Percentiles rank a stretch among this genome's conserved stretches.
phyloP scores from a whole-genome alignment of 106 monocot species.

The Apostasia ramifera region DNA sequence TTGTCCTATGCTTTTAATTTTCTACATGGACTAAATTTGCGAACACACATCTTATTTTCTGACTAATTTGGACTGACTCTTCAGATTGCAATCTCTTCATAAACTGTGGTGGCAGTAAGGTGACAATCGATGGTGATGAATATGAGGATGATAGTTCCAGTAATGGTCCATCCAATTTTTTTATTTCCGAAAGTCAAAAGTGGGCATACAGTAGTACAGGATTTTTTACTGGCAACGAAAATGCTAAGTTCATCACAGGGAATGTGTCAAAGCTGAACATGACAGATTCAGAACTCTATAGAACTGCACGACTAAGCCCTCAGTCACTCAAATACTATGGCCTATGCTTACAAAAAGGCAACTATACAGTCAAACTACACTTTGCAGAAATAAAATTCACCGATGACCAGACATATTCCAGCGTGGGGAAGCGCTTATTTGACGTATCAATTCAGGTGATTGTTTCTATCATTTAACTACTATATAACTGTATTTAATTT shows the following conservation, averaged over 20 bases:
- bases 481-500: too few species aligned
- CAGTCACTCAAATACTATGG: slow-evolving; percentile 50
- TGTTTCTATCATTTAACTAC: background rate
- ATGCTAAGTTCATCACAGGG: slow-evolving; percentile 4
- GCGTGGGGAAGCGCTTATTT: slow-evolving; percentile 35
- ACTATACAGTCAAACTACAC: slow-evolving; percentile 35
- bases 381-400: slow-evolving; percentile 57
- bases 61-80: background rate
- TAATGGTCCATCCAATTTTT: slow-evolving; percentile 29
- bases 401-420: slow-evolving; percentile 22
- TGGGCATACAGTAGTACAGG: slow-evolving; percentile 60
- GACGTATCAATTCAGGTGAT: slow-evolving; percentile 54
- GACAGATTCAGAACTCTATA: slow-evolving; percentile 27
- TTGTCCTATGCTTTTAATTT: background rate
- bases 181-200: slow-evolving; percentile 16
- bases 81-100: slow-evolving; percentile 50
- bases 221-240: slow-evolving; percentile 7
- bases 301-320: slow-evolving; percentile 30
- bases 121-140: slow-evolving; percentile 13
- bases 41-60: too few species aligned
- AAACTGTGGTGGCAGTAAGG: slow-evolving; percentile 45
- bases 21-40: background rate
- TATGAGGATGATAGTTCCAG: slow-evolving; percentile 23
- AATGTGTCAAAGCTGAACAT: slow-evolving; percentile 21
- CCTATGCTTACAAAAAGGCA: slow-evolving; percentile 40